These are phyloP conservation scores for Aspergillus ellipticus DNA, from an alignment of 495 filamentous ascomycete species.

Conservation along the genomic window DNA sequence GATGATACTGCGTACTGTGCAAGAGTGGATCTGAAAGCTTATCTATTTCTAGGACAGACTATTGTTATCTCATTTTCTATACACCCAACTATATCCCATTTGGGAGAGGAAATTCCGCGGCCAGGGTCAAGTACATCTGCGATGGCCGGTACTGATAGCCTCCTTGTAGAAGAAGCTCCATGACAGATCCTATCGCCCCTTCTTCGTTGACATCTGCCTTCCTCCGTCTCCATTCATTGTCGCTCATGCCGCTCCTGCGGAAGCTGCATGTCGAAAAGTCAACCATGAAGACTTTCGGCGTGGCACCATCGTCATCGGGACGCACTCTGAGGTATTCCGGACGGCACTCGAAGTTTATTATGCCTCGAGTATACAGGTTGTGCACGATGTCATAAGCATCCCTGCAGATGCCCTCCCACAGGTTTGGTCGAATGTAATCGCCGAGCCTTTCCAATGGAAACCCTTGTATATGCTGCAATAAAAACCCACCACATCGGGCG, in stretches of 20 bases:
- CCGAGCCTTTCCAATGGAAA: slow-evolving; percentile 23
- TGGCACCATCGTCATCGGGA: not conserved
- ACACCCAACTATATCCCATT: too few species aligned
- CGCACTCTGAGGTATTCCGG: slow-evolving; percentile 28
- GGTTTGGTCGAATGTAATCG: slow-evolving; percentile 10
- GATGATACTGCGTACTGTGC: not conserved
- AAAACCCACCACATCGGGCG: too few species aligned
- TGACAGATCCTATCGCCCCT: slow-evolving; percentile 23
- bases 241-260: slow-evolving; percentile 19
- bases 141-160: slow-evolving; percentile 1
- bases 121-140: too few species aligned
- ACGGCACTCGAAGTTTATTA: slow-evolving; percentile 28
- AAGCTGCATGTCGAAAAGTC: slow-evolving; percentile 28
- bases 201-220: slow-evolving; percentile 26
- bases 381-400: slow-evolving; percentile 23
- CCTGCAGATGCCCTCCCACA: slow-evolving; percentile 24
- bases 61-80: too few species aligned
- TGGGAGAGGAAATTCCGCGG: too few species aligned
- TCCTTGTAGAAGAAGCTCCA: slow-evolving; percentile 17
- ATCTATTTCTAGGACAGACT: too few species aligned
- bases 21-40: too few species aligned
- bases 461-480: slow-evolving; percentile 24
- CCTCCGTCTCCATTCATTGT: slow-evolving; percentile 18
- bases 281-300: slow-evolving; percentile 25
- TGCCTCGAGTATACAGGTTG: slow-evolving; percentile 17